These are phyloP conservation scores for Epichloe amarillans DNA, from an alignment of 2,329 filamentous ascomycete species.

Conservation along the genomic window DNA sequence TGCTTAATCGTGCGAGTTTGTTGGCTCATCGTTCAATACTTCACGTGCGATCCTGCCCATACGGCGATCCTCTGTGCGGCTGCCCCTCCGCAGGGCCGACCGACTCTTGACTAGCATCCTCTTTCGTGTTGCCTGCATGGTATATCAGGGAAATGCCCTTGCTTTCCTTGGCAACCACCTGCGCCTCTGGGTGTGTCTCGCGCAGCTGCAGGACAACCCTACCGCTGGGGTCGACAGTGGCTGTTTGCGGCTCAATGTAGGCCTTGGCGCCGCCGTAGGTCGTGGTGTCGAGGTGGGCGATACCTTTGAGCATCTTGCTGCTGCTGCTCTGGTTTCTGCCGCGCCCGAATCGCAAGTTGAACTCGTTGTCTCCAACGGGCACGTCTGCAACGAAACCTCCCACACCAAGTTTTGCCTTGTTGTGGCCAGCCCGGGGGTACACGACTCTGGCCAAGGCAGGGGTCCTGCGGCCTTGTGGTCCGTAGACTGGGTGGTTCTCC, in stretches of 20 bases:
- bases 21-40: constrained; percentile 12
- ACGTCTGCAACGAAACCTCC: constrained; percentile 38
- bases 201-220: constrained; percentile 31
- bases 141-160: constrained; percentile 23
- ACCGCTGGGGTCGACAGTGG: constrained; percentile 36
- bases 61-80: constrained; percentile 10
- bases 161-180: constrained; percentile 33
- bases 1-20: background rate
- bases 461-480: constrained; percentile 37
- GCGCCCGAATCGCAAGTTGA: constrained; percentile 19
- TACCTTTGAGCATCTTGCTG: constrained; percentile 19
- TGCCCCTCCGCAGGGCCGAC: background rate
- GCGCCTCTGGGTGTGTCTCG: constrained; percentile 24
- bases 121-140: constrained; percentile 12
- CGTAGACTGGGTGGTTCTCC: constrained; percentile 48
- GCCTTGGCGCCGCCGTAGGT: constrained; percentile 40
- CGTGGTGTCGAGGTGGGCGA: constrained; percentile 31
- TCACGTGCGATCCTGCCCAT: constrained; percentile 15
- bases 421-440: constrained; percentile 24
- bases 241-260: constrained; percentile 32
- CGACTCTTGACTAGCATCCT: constrained; percentile 6
- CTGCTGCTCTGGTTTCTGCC: constrained; percentile 11
- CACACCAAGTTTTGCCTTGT: constrained; percentile 34
- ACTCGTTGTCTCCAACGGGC: constrained; percentile 28
- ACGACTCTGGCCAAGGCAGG: constrained; percentile 40